Evolutionary conservation across 495 filamentous ascomycete species (phyloP).

Genomic region (Articulospora tetracladia): DNA sequence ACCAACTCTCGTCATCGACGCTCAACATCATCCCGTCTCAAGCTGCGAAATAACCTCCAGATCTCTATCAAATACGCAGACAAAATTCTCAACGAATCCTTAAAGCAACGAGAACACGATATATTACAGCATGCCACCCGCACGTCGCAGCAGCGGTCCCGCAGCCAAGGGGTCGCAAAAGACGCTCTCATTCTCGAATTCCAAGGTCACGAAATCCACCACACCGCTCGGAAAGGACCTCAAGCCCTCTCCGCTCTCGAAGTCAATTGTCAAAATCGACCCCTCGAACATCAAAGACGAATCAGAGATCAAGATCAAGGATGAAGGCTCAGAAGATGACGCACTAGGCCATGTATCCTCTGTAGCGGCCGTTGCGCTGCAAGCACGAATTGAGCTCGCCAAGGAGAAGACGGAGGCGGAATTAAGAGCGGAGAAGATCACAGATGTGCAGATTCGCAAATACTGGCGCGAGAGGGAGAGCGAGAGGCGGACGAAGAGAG

Average conservation of each 20-base stretch:
- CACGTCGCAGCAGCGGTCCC: constrained; percentile 50
- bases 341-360: constrained; percentile 19
- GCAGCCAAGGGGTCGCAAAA: constrained; percentile 49
- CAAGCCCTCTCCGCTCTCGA: constrained; percentile 27
- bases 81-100: no score
- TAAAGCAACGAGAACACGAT: no score
- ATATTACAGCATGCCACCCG: constrained; percentile 71
- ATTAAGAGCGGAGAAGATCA: constrained; percentile 53
- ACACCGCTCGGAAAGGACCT: constrained; percentile 35
- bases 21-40: no score
- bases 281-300: neutral
- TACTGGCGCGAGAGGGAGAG: constrained; percentile 73
- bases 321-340: neutral
- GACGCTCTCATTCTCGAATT: constrained; percentile 70
- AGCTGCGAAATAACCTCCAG: no score
- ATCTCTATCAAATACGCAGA: no score
- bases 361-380: constrained; percentile 24
- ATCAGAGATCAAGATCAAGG: neutral
- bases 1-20: no score
- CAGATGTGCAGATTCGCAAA: constrained; percentile 56
- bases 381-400: constrained; percentile 18
- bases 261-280: constrained; percentile 22
- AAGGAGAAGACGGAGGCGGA: constrained; percentile 36
- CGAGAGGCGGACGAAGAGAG: constrained; percentile 48
- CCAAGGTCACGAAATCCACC: constrained; percentile 70